Evolutionary conservation across 2,329 filamentous ascomycete species (phyloP).

Genomic region (Monosporascus cannonballus): DNA sequence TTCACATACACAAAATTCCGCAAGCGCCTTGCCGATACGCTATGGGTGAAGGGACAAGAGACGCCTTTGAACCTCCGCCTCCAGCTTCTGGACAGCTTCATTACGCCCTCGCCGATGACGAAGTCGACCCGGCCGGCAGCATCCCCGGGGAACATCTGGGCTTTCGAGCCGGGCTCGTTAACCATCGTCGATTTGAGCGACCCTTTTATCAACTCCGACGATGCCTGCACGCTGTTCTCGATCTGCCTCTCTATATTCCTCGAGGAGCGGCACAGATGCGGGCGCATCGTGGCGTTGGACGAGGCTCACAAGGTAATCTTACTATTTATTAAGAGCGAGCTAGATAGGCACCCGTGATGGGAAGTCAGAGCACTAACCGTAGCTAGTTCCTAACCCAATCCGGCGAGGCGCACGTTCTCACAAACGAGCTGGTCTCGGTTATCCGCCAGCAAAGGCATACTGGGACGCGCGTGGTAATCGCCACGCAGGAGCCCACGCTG

Average conservation of each 20-base stretch:
- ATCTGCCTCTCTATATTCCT: constrained; percentile 46
- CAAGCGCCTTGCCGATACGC: constrained; percentile 20
- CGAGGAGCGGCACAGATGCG: constrained; percentile 29
- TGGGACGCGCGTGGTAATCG: constrained; percentile 15
- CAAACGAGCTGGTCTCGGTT: constrained; percentile 10
- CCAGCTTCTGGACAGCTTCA: constrained; percentile 44
- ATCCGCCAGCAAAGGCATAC: constrained; percentile 17
- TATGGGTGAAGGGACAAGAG: constrained; percentile 30
- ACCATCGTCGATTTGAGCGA: constrained; percentile 54
- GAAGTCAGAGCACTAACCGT: background rate
- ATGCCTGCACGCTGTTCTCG: constrained; percentile 51
- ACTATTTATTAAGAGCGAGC: background rate
- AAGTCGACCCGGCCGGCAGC: constrained; percentile 6
- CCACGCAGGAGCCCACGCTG: constrained; percentile 19
- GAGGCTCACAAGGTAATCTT: constrained; percentile 51
- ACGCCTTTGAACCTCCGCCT: constrained; percentile 40
- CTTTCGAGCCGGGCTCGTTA: constrained; percentile 35
- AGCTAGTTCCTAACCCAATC: constrained; percentile 12
- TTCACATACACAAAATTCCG: constrained; percentile 40
- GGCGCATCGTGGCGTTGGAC: constrained; percentile 47
- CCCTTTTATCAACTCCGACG: constrained; percentile 45
- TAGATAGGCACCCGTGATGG: too few species aligned
- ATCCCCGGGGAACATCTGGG: constrained; percentile 11
- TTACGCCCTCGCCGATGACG: constrained; percentile 24
- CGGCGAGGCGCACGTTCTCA: constrained; percentile 9